Evolutionary conservation across 2,329 filamentous ascomycete species (phyloP), one percentile per base, ranked within the genome.

Genomic region (Pseudocercospora cruenta): DNA sequence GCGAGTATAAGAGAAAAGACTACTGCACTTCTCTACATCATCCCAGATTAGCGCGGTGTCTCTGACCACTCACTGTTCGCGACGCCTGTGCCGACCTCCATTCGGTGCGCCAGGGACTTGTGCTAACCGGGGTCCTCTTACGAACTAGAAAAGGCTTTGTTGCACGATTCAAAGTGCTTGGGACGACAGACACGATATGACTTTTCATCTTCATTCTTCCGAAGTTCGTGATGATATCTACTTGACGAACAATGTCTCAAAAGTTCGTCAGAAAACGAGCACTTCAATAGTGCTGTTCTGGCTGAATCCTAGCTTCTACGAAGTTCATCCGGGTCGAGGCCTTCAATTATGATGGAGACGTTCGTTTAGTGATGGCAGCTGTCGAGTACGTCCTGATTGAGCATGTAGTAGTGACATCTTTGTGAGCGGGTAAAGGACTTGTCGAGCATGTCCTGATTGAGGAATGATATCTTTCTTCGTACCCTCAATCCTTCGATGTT

Each of bases 11-110:
- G 51, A 33, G 26, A 26, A 16, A 26, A 16, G 22, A 24, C 22
- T 54, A 54, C 19, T 21, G 24, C 49, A 7, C 31, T 57, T 55
- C 57, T 39, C 31, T 31, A 64, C 49, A 47, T 61, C 58, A 61
- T 61, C 36, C 57, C 49, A 24, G 12, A 49, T 54, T 65, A 58
- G 63, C 63, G 63, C 51, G 36, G 21, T 19, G 28, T 24, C 22
- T 49, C 24, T 49, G 16, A 60, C 58, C 63, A 62, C 58, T 62
- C 63, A 19, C 43, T 36, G 12, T 39, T 43, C 59, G 39, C 63
- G 10, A 62, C 54, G 39, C 31, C 51, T 10, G 51, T 55, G 22
- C 51, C 51, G 24, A 62, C 51, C 21, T 57, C 16, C 63, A 45
- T 31, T n/a, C 24, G 16, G 51, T 33, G 57, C 24, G 22, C 26